Conservation (phyloP, 768 basidiomycete species). For the Boletus subparvulus region DNA sequence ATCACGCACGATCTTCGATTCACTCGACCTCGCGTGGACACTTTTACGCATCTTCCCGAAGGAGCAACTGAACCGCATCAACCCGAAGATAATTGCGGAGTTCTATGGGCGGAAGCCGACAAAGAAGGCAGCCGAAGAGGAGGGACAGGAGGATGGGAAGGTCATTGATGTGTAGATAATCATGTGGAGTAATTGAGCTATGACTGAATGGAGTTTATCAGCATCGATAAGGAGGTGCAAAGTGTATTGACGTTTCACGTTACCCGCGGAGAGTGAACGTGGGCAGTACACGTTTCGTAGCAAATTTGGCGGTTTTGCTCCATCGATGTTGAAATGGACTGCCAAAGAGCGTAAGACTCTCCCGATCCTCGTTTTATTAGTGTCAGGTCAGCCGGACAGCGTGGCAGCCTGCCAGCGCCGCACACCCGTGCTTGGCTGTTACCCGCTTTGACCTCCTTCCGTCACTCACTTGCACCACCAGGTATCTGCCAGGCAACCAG, state of each 20-base stretch:
- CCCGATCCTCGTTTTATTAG: slow-evolving; percentile 20
- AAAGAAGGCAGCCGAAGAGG: slow-evolving; percentile 56
- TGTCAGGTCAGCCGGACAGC: slow-evolving; percentile 26
- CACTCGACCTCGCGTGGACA: slow-evolving; percentile 95
- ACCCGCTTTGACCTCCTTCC: slow-evolving; percentile 25
- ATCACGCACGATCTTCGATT: slow-evolving; percentile 94
- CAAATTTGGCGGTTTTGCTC: slow-evolving; percentile 11
- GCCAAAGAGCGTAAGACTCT: slow-evolving; percentile 25
- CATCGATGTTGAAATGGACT: slow-evolving; percentile 17
- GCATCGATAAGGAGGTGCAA: slow-evolving; percentile 20
- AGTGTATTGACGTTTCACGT: slow-evolving; percentile 11
- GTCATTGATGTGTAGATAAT: slow-evolving; percentile 60
- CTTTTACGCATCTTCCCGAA: slow-evolving; percentile 98
- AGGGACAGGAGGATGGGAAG: slow-evolving; percentile 39
- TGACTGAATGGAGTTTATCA: not conserved
- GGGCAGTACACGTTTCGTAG: slow-evolving; percentile 19
- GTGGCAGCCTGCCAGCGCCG: slow-evolving; percentile 32
- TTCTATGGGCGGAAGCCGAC: slow-evolving; percentile 85
- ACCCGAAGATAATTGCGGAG: slow-evolving; percentile 92
- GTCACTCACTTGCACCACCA: slow-evolving; percentile 23
- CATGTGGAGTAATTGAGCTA: not conserved
- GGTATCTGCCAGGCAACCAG: slow-evolving; percentile 33
- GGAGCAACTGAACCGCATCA: slow-evolving; percentile 97
- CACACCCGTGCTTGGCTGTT: slow-evolving; percentile 13
- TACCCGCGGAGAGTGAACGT: slow-evolving; percentile 17